A percentile compares a stretch with the other conserved stretches of the same genome.
These are phyloP conservation scores for Pseudocercospora crystallina DNA, from an alignment of 2,329 filamentous ascomycete genomes.

Conservation along the genomic window DNA sequence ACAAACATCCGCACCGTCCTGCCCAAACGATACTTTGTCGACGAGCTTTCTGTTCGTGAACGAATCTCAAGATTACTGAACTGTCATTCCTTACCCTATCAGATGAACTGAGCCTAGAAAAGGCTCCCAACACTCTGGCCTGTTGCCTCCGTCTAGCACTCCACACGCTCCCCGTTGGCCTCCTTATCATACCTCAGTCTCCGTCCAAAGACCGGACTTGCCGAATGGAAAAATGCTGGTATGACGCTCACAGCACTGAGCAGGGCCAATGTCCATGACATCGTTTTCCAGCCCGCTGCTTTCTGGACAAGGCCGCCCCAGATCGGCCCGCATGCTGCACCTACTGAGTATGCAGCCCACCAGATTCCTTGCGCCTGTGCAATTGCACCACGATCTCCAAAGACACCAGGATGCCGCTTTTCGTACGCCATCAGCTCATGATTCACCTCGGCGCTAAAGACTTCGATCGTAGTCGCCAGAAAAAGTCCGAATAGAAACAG, in stretches of 20 bases:
- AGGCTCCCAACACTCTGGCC: too few relatives aligned
- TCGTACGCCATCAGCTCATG: conserved; percentile 3
- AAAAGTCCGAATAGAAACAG: conserved; percentile 5
- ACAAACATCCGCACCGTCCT: too few relatives aligned
- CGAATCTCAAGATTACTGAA: too few relatives aligned
- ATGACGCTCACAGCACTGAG: not conserved
- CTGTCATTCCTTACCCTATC: too few relatives aligned
- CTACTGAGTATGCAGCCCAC: conserved; percentile 4
- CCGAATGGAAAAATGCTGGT: too few relatives aligned
- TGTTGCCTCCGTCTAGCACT: too few relatives aligned
- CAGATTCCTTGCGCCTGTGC: conserved; percentile 7
- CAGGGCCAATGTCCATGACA: conserved; percentile 3
- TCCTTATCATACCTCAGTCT: too few relatives aligned
- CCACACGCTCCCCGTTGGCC: too few relatives aligned
- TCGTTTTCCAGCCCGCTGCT: conserved; percentile 6
- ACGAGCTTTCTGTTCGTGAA: too few relatives aligned
- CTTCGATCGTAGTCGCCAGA: not conserved
- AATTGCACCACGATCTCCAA: not conserved
- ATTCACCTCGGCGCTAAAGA: conserved; percentile 8
- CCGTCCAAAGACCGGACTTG: too few relatives aligned
- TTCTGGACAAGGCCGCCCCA: conserved; percentile 8
- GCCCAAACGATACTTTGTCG: too few relatives aligned
- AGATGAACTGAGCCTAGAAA: too few relatives aligned
- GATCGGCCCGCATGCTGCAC: conserved; percentile 4
- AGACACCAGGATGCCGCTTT: not conserved